Conservation (phyloP, 139 green algal genomes). For the Closterium sp. region DNA sequence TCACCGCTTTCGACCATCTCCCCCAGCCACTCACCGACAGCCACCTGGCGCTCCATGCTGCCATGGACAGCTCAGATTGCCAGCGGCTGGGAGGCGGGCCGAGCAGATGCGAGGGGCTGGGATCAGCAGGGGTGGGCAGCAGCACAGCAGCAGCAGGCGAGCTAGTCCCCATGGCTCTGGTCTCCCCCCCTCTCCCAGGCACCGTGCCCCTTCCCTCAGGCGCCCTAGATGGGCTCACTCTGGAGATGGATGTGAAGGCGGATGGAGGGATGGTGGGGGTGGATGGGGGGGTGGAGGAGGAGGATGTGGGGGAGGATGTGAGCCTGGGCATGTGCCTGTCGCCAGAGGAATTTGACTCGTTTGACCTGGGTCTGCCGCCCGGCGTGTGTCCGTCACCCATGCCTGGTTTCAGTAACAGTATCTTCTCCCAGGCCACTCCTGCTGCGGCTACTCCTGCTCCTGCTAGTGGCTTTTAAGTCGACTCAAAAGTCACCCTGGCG, state of each 20-base stretch:
- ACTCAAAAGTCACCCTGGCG: too few species aligned
- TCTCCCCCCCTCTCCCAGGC: not conserved
- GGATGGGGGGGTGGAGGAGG: not conserved
- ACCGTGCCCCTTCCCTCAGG: not conserved
- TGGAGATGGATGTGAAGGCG: not conserved
- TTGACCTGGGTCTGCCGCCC: not conserved
- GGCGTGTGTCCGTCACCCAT: not conserved
- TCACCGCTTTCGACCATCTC: not conserved
- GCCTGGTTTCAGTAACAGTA: not conserved
- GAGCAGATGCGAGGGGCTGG: not conserved
- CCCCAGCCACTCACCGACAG: not conserved
- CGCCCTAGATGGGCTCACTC: not conserved
- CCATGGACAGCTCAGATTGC: not conserved
- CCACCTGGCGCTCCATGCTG: not conserved
- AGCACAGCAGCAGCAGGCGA: not conserved
- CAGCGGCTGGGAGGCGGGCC: not conserved
- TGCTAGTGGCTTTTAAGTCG: not conserved
- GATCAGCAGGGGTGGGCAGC: not conserved
- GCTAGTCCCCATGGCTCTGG: not conserved
- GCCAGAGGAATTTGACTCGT: not conserved
- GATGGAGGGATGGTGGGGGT: not conserved
- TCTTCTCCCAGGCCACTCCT: not conserved
- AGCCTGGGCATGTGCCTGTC: not conserved
- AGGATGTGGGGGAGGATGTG: not conserved
- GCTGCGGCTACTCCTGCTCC: not conserved